These are phyloP conservation scores for Filobasidium uniguttulatum DNA, from an alignment of 1,284 basidiomycete species.

Conservation along the genomic window DNA sequence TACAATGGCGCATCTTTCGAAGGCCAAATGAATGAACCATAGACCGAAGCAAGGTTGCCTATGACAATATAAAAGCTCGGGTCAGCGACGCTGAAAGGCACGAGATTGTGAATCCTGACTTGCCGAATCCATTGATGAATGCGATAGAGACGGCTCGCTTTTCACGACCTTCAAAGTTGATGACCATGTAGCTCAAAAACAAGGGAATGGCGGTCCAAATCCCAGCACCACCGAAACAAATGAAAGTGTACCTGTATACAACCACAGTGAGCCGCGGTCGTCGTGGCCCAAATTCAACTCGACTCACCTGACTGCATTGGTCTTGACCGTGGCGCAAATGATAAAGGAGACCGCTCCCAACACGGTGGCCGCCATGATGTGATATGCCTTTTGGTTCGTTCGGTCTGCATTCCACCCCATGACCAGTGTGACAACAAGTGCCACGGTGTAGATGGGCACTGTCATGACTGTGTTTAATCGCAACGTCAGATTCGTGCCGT, in stretches of 20 bases:
- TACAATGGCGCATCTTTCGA: constrained; percentile 24
- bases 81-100: background rate
- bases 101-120: background rate
- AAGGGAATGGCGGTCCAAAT: constrained; percentile 33
- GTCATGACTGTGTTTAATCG: constrained; percentile 28
- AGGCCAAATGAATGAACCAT: constrained; percentile 37
- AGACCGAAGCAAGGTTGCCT: constrained; percentile 28
- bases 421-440: constrained; percentile 28
- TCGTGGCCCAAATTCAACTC: background rate
- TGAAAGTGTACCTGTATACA: constrained; percentile 29
- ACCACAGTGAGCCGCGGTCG: background rate
- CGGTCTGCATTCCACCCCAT: constrained; percentile 31
- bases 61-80: constrained; percentile 3
- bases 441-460: constrained; percentile 37
- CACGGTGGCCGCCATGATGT: constrained; percentile 22
- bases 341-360: constrained; percentile 27
- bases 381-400: constrained; percentile 30
- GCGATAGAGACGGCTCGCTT: constrained; percentile 34
- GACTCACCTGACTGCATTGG: constrained; percentile 20
- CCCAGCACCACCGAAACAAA: constrained; percentile 34
- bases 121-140: constrained; percentile 31
- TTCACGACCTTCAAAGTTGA: constrained; percentile 33
- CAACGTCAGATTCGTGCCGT: background rate
- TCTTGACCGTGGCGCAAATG: constrained; percentile 26
- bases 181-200: constrained; percentile 32